These are phyloP conservation scores for Leccinum aurantiacum DNA, from an alignment of 768 basidiomycete genomes.

Conservation along the genomic window DNA sequence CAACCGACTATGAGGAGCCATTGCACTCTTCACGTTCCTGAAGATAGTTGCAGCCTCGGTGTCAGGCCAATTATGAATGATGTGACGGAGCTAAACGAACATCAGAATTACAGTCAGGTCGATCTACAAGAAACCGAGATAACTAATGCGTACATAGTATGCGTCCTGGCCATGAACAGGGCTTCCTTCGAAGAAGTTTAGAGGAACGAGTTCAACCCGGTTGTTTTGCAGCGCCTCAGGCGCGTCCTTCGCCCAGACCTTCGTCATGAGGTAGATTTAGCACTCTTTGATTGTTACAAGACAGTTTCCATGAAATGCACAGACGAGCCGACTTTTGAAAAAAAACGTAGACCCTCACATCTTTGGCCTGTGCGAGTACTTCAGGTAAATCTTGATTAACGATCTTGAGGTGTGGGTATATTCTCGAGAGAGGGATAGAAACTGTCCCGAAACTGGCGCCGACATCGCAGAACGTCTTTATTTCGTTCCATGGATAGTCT, in stretches of 20 bases:
- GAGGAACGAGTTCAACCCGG: background rate
- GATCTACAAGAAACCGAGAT: background rate
- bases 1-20: conserved; percentile 32
- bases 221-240: background rate
- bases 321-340: background rate
- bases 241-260: background rate
- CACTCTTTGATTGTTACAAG: background rate
- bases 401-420: conserved; percentile 29
- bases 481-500: conserved; percentile 29
- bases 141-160: background rate
- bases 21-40: conserved; percentile 28
- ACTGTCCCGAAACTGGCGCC: conserved; percentile 31
- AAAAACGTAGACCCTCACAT: conserved; percentile 9
- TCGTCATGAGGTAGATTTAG: background rate
- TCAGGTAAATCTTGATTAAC: conserved; percentile 31
- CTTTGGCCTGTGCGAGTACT: conserved; percentile 22
- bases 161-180: background rate
- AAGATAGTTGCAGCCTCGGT: conserved; percentile 33
- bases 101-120: background rate
- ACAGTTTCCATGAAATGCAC: background rate
- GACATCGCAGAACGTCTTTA: conserved; percentile 28
- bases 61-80: conserved; percentile 39
- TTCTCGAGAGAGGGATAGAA: conserved; percentile 27
- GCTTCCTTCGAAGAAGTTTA: background rate
- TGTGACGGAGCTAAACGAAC: conserved; percentile 23